Evolutionary conservation across 2,329 filamentous ascomycete species (phyloP).

Genomic region (Cordyceps militaris): DNA sequence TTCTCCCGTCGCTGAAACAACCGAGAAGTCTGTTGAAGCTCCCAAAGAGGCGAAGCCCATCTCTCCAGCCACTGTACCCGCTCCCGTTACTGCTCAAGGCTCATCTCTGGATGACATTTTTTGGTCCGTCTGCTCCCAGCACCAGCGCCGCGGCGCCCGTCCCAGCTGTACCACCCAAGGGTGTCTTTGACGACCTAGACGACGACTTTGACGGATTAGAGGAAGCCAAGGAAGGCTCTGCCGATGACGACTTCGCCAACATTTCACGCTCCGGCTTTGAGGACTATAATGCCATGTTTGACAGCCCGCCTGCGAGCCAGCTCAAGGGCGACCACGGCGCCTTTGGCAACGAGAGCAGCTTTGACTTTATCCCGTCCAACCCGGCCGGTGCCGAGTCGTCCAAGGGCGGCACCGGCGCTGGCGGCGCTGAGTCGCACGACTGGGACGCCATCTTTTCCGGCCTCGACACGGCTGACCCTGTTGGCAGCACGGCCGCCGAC

Average conservation of each 20-base stretch:
- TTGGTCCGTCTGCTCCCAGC: constrained; percentile 28
- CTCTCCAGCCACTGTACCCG: constrained; percentile 22
- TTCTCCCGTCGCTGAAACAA: not conserved
- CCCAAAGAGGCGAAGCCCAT: constrained; percentile 26
- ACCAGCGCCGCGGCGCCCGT: constrained; percentile 19
- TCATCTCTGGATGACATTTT: constrained; percentile 36
- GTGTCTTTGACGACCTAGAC: constrained; percentile 68
- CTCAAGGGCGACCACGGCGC: constrained; percentile 46
- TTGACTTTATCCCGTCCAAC: constrained; percentile 46
- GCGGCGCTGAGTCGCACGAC: constrained; percentile 60
- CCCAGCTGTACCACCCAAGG: constrained; percentile 27
- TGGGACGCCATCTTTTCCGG: constrained; percentile 94
- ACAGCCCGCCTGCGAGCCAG: constrained; percentile 56
- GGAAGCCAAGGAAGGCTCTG: constrained; percentile 74
- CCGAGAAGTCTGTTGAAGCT: constrained; percentile 17
- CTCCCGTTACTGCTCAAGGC: constrained; percentile 16
- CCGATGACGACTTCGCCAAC: constrained; percentile 72
- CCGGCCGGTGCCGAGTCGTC: constrained; percentile 25
- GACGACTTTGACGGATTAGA: constrained; percentile 76
- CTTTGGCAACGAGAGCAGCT: constrained; percentile 50
- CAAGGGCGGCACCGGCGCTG: no score
- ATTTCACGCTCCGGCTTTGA: constrained; percentile 64
- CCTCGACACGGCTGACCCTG: constrained; percentile 50
- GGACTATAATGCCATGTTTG: constrained; percentile 77
- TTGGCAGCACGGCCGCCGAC: constrained; percentile 24